Percentiles rank a stretch among this genome's conserved stretches.
These are phyloP conservation scores for Mycena crocata DNA, from an alignment of 768 basidiomycete species.

Conservation along the genomic window DNA sequence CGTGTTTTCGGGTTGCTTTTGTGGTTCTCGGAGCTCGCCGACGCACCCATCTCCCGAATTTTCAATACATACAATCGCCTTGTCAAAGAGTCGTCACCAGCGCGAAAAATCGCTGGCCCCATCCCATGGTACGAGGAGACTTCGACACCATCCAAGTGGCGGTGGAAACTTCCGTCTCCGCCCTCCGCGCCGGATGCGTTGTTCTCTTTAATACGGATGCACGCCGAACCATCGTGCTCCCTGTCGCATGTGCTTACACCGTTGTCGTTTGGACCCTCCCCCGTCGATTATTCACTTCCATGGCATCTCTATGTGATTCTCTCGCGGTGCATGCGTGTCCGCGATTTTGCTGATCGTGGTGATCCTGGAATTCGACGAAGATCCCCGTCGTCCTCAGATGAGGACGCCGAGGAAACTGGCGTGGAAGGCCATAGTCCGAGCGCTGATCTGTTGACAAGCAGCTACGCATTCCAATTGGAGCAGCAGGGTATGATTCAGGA, in stretches of 20 bases:
- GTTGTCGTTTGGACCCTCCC: constrained; percentile 78
- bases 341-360: constrained; percentile 90
- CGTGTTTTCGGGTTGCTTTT: constrained; percentile 89
- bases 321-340: constrained; percentile 81
- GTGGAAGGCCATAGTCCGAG: constrained; percentile 84
- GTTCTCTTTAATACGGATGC: constrained; percentile 84
- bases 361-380: constrained; percentile 51
- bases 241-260: constrained; percentile 78
- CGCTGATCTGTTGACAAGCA: constrained; percentile 85
- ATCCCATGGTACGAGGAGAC: constrained; percentile 68
- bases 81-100: constrained; percentile 48
- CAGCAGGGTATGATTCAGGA: constrained; percentile 83
- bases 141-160: constrained; percentile 31
- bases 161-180: constrained; percentile 58
- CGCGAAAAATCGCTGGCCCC: constrained; percentile 60
- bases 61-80: constrained; percentile 69
- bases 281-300: constrained; percentile 83
- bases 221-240: constrained; percentile 77
- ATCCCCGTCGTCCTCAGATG: constrained; percentile 44
- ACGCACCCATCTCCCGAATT: constrained; percentile 76
- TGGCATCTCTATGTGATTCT: constrained; percentile 96
- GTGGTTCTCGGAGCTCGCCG: constrained; percentile 86
- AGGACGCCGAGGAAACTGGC: constrained; percentile 56
- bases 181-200: constrained; percentile 73
- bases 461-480: constrained; percentile 91